Percentiles rank a stretch among this genome's conserved stretches.
phyloP scores from a whole-genome alignment of 208 protist genomes.

The Wallacemonas collosoma region DNA sequence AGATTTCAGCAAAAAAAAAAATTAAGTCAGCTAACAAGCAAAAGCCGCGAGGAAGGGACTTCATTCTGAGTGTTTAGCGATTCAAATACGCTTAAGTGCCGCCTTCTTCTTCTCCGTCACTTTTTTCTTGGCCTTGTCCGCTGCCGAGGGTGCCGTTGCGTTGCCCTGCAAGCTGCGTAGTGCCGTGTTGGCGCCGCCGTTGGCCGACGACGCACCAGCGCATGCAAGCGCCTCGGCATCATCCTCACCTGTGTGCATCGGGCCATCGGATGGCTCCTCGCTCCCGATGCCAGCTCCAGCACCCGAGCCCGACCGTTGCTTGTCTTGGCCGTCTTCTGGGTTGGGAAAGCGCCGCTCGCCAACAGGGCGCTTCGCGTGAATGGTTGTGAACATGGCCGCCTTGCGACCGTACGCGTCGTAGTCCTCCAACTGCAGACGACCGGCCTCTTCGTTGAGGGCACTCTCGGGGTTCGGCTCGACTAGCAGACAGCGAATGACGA shows the following conservation, averaged over 20 bases:
- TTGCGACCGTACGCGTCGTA: constrained; percentile 88
- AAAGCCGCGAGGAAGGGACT: no score
- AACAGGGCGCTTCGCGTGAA: constrained; percentile 63
- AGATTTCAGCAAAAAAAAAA: not conserved
- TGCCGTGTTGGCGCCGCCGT: not conserved
- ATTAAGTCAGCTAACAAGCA: not conserved
- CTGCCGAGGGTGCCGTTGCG: not conserved
- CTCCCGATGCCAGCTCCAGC: no score
- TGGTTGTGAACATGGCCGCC: constrained; percentile 77
- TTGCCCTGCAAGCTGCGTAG: constrained; percentile 27
- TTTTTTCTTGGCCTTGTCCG: constrained; percentile 36
- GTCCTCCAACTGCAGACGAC: constrained; percentile 96
- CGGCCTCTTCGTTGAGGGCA: constrained; percentile 98
- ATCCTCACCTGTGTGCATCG: no score
- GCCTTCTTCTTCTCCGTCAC: constrained; percentile 62
- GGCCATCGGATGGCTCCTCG: no score
- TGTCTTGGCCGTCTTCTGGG: constrained; percentile 22
- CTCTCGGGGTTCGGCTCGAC: constrained; percentile 99
- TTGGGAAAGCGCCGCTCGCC: constrained; percentile 36
- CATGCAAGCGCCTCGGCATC: no score
- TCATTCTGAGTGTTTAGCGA: not conserved
- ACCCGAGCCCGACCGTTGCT: not conserved
- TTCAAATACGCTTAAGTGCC: constrained; percentile 57
- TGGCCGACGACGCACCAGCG: not conserved
- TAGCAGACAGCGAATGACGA: constrained; percentile 96